Conservation (phyloP, 768 basidiomycete species). For the Psilocybe cyanescens region DNA sequence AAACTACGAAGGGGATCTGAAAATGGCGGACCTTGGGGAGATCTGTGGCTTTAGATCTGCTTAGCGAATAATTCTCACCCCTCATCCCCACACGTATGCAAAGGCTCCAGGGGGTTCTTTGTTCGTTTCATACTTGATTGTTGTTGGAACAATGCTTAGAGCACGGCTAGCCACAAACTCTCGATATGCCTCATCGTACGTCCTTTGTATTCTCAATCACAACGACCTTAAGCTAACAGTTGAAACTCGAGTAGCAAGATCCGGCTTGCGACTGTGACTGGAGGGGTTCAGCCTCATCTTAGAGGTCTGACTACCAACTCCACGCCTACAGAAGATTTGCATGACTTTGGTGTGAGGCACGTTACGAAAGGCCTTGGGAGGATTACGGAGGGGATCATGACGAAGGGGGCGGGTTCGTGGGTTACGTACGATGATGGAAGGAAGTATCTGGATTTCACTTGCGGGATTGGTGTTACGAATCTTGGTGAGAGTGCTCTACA, state of each 20-base stretch:
- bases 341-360: slow-evolving; percentile 46
- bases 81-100: slow-evolving; percentile 1
- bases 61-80: slow-evolving; percentile 9
- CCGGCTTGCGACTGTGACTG: neutral
- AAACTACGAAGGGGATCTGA: no score
- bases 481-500: slow-evolving; percentile 54
- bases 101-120: neutral
- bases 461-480: slow-evolving; percentile 87
- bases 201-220: neutral
- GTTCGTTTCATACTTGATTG: neutral
- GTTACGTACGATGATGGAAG: slow-evolving; percentile 74
- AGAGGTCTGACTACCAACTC: slow-evolving; percentile 20
- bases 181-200: neutral
- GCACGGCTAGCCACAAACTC: slow-evolving; percentile 5
- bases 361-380: slow-evolving; percentile 51
- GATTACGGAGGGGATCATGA: slow-evolving; percentile 59
- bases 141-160: slow-evolving; percentile 12
- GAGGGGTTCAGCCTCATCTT: neutral
- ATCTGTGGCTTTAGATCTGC: neutral
- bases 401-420: slow-evolving; percentile 74
- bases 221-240: no score
- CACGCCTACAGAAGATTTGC: slow-evolving; percentile 27
- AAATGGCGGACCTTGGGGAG: no score
- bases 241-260: neutral
- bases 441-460: slow-evolving; percentile 82